Evolutionary conservation across 2,329 filamentous ascomycete species (phyloP).

Genomic region (Colletotrichum sp.): DNA sequence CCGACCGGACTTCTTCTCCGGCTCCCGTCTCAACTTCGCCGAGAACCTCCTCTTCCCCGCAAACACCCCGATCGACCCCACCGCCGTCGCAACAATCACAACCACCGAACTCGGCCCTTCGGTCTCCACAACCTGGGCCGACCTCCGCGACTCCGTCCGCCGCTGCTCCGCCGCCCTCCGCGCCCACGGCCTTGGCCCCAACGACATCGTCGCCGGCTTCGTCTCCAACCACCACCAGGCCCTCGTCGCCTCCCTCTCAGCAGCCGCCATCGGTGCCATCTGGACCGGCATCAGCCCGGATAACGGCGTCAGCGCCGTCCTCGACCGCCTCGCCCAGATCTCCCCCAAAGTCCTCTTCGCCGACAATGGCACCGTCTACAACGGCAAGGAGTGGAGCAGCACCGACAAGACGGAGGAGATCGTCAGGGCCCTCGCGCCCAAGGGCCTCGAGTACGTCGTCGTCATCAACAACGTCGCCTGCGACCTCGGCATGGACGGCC

Average conservation of each 20-base stretch:
- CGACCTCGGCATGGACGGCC: conserved; percentile 45
- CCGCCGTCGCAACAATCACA: conserved; percentile 75
- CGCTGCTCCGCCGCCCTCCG: conserved; percentile 74
- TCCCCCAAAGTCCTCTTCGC: conserved; percentile 82
- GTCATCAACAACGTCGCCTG: conserved; percentile 71
- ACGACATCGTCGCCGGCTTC: conserved; percentile 72
- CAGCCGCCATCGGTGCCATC: conserved; percentile 81
- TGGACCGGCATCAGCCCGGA: conserved; percentile 96
- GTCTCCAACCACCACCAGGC: conserved; percentile 91
- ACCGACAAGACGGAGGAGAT: conserved; percentile 82
- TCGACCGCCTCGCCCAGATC: conserved; percentile 88
- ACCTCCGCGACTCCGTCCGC: conserved; percentile 79
- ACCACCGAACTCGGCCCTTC: conserved; percentile 75
- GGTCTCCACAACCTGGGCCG: conserved; percentile 70
- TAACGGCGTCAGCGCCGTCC: conserved; percentile 87
- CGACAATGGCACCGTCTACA: conserved; percentile 89
- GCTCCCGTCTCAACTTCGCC: conserved; percentile 85
- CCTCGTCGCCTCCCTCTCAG: conserved; percentile 85
- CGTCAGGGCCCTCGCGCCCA: conserved; percentile 62
- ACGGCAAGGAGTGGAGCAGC: conserved; percentile 86
- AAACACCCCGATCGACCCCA: conserved; percentile 57
- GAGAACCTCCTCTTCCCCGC: conserved; percentile 90
- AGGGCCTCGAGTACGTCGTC: conserved; percentile 72
- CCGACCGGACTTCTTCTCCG: conserved; percentile 83
- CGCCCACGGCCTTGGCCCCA: conserved; percentile 62